phyloP scores from a whole-genome alignment of 768 basidiomycete genomes.

The Heimioporus sp. region DNA sequence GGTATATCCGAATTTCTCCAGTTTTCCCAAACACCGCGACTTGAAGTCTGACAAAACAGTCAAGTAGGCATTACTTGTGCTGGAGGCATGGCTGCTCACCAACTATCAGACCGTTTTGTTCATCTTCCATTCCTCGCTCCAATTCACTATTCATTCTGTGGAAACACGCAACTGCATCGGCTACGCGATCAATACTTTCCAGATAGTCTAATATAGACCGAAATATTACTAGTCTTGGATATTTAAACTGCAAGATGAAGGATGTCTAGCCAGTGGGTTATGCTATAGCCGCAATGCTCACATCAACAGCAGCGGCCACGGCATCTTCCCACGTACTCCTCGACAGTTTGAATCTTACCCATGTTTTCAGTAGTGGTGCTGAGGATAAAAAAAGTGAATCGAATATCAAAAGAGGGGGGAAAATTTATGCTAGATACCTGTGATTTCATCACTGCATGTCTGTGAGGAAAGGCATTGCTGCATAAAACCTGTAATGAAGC shows the following conservation, averaged over 20 bases:
- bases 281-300: background rate
- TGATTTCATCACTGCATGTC: too few relatives aligned
- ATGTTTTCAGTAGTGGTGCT: too few relatives aligned
- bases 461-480: too few relatives aligned
- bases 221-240: background rate
- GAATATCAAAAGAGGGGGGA: too few relatives aligned
- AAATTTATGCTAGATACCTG: too few relatives aligned
- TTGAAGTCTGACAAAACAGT: background rate
- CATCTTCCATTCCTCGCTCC: background rate
- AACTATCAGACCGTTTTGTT: background rate
- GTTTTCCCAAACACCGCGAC: background rate
- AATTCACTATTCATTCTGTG: background rate
- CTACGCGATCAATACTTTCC: background rate
- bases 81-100: background rate
- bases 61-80: background rate
- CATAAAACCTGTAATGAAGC: too few relatives aligned
- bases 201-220: background rate
- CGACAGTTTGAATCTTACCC: too few relatives aligned
- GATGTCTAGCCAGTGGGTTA: background rate
- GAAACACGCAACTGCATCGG: constrained; percentile 1
- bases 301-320: background rate
- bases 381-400: too few relatives aligned
- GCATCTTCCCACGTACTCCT: too few relatives aligned
- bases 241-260: background rate
- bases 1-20: background rate